Evolutionary conservation across 768 basidiomycete species (phyloP).

Genomic region (Amanita rimosa): DNA sequence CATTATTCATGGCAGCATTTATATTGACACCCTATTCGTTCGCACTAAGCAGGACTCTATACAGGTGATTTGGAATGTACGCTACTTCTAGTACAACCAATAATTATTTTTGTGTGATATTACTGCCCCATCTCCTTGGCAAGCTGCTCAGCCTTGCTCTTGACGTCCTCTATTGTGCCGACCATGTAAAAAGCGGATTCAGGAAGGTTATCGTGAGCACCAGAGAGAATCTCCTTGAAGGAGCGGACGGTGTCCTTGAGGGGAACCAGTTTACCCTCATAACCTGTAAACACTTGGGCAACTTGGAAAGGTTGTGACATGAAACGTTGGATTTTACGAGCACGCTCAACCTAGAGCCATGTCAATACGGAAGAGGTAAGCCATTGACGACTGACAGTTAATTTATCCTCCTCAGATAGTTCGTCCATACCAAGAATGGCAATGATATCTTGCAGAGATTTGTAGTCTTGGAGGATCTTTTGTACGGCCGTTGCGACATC

Average conservation of each 20-base stretch:
- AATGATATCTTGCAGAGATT: constrained; percentile 98
- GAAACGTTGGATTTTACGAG: constrained; percentile 98
- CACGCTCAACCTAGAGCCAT: constrained; percentile 76
- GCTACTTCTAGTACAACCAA: constrained; percentile 6
- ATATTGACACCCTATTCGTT: not conserved
- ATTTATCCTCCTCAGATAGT: constrained; percentile 99
- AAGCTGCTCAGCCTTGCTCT: constrained; percentile 94
- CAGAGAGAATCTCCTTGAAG: constrained; percentile 96
- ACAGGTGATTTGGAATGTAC: constrained; percentile 1
- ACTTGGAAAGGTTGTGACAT: constrained; percentile 99
- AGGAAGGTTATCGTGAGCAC: constrained; percentile 78
- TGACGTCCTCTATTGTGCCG: constrained; percentile 95
- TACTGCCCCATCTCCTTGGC: constrained; percentile 83
- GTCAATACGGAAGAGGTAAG: not conserved
- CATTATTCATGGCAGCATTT: not conserved
- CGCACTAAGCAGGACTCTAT: not conserved
- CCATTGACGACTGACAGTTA: constrained; percentile 55
- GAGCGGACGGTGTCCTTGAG: constrained; percentile 94
- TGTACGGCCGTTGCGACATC: constrained; percentile 92
- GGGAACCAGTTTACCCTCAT: constrained; percentile 93
- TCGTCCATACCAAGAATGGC: constrained; percentile 99
- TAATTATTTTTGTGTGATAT: constrained; percentile 1
- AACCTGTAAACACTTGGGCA: constrained; percentile 99
- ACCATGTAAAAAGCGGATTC: constrained; percentile 99
- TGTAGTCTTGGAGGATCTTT: constrained; percentile 96